phyloP scores from a whole-genome alignment of 208 protist genomes.

The Leishmania aethiopica region DNA sequence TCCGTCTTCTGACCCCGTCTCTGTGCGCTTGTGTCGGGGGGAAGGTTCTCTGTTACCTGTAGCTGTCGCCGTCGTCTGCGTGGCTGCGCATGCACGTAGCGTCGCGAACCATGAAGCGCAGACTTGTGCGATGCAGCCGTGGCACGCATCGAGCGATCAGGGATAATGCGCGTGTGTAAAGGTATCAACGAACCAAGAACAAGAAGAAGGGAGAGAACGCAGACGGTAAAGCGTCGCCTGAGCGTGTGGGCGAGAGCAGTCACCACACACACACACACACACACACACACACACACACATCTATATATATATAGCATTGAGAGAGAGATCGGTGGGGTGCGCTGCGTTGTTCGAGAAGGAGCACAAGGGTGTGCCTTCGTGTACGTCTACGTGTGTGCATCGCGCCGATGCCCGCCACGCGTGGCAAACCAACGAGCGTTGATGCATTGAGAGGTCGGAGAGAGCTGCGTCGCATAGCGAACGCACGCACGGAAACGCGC shows the following conservation, averaged over 20 bases:
- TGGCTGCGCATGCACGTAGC: background rate
- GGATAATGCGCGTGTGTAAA: background rate
- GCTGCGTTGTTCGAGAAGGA: background rate
- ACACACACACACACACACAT: background rate
- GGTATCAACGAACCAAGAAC: background rate
- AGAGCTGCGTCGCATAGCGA: background rate
- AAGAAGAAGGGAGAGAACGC: background rate
- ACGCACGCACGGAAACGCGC: background rate
- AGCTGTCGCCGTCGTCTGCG: background rate
- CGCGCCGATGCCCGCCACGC: background rate
- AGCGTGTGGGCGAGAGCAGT: background rate
- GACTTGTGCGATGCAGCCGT: background rate
- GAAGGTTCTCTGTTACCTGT: background rate
- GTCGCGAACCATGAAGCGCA: background rate
- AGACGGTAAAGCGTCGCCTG: background rate
- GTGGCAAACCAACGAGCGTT: background rate
- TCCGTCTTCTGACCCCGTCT: slow-evolving; percentile 1
- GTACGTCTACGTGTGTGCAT: background rate
- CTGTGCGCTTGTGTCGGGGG: slow-evolving; percentile 10
- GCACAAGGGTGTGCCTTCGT: background rate
- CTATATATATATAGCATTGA: background rate
- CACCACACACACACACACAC: background rate
- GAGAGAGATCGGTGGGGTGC: background rate
- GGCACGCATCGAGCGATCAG: background rate
- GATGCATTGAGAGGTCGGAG: background rate